Evolutionary conservation across 768 basidiomycete genomes (phyloP).

Genomic region (Exidia glandulosa): DNA sequence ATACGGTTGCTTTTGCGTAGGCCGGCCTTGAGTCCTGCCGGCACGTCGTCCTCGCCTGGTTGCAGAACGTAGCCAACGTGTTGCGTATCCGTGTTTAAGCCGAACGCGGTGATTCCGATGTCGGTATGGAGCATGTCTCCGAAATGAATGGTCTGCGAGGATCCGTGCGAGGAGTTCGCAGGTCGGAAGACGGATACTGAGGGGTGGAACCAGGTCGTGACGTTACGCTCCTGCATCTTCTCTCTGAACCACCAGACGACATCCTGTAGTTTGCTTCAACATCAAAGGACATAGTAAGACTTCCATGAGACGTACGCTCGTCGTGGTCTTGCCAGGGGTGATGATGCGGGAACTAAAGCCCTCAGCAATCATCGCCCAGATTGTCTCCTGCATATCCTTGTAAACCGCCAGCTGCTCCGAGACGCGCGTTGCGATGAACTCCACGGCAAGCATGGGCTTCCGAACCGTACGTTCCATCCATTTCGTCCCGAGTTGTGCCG

Average conservation of each 20-base stretch:
- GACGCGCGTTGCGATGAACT: constrained; percentile 35
- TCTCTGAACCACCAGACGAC: constrained; percentile 46
- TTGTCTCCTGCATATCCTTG: constrained; percentile 34
- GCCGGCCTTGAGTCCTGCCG: constrained; percentile 33
- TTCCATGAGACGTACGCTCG: constrained; percentile 21
- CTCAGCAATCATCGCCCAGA: constrained; percentile 43
- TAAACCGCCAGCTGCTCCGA: constrained; percentile 34
- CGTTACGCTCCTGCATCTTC: constrained; percentile 34
- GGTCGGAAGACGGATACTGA: constrained; percentile 34
- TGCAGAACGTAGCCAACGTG: constrained; percentile 46
- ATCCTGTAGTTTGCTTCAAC: constrained; percentile 24
- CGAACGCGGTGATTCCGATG: constrained; percentile 43
- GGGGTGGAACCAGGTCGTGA: constrained; percentile 44
- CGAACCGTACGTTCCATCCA: constrained; percentile 33
- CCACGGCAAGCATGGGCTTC: constrained; percentile 35
- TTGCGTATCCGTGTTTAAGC: constrained; percentile 45
- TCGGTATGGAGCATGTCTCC: constrained; percentile 46
- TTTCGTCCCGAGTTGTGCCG: constrained; percentile 25
- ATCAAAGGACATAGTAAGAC: neutral
- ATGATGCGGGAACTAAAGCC: constrained; percentile 36
- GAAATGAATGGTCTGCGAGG: constrained; percentile 28
- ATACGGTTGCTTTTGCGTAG: constrained; percentile 35
- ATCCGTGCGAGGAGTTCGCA: constrained; percentile 31
- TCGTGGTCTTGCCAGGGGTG: constrained; percentile 33
- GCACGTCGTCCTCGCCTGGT: constrained; percentile 31